Percentiles rank a stretch among this genome's conserved stretches.
Conservation (phyloP, 345 rosid genomes). For the Hypericum androsaemum region DNA sequence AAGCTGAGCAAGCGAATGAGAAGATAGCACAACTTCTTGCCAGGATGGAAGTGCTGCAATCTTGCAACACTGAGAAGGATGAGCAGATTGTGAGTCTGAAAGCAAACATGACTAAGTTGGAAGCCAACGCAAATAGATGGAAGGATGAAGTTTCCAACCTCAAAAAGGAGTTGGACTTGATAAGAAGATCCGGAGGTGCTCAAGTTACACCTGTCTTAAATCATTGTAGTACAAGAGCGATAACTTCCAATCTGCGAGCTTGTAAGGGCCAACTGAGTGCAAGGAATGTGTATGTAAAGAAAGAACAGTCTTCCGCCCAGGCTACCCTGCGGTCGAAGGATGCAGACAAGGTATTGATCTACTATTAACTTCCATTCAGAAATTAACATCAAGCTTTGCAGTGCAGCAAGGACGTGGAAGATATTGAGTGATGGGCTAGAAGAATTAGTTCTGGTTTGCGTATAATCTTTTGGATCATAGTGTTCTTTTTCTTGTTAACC, state of each 20-base stretch:
- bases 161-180: slow-evolving; percentile 37
- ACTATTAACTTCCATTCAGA: background rate
- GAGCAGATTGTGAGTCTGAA: slow-evolving; percentile 37
- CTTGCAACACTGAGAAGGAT: slow-evolving; percentile 53
- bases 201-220: slow-evolving; percentile 35
- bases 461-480: too few relatives aligned
- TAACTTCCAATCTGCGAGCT: slow-evolving; percentile 17
- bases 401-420: too few relatives aligned
- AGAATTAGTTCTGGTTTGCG: background rate
- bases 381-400: background rate
- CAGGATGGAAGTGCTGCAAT: slow-evolving; percentile 45
- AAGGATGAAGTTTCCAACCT: slow-evolving; percentile 38
- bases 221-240: slow-evolving; percentile 24
- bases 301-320: slow-evolving; percentile 28
- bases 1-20: slow-evolving; percentile 42
- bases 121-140: slow-evolving; percentile 31
- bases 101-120: slow-evolving; percentile 41
- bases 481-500: slow-evolving; percentile 8
- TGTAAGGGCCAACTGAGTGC: slow-evolving; percentile 15
- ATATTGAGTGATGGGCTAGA: too few relatives aligned
- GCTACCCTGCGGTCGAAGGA: slow-evolving; percentile 14
- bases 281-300: slow-evolving; percentile 19
- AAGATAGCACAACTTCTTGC: slow-evolving; percentile 48
- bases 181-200: slow-evolving; percentile 33
- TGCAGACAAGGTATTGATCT: slow-evolving; percentile 37